A percentile compares a stretch with the other conserved stretches of the same genome.
Evolutionary conservation across 2,329 filamentous ascomycete genomes (phyloP).

Genomic region (Botrytis elliptica): DNA sequence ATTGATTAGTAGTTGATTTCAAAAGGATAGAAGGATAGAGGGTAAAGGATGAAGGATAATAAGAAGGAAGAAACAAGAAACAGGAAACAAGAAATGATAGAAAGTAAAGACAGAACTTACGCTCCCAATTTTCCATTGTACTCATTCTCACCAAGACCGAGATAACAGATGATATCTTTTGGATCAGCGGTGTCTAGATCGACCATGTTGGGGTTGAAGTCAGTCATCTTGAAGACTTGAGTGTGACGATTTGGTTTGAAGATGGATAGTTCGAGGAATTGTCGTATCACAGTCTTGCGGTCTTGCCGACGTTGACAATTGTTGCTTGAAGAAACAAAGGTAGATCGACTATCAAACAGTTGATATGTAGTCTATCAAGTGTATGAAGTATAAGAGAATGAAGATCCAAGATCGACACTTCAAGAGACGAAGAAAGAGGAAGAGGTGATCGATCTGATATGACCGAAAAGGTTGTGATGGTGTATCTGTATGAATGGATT

Average conservation of each 20-base stretch:
- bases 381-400: background rate
- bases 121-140: conserved; percentile 60
- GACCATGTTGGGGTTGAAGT: conserved; percentile 39
- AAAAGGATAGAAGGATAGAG: background rate
- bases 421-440: background rate
- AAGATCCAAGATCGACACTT: background rate
- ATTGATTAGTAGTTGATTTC: background rate
- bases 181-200: conserved; percentile 46
- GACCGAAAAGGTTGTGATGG: background rate
- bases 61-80: background rate
- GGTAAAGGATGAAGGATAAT: background rate
- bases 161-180: conserved; percentile 50
- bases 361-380: background rate
- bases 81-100: background rate
- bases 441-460: background rate
- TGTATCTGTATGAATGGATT: background rate
- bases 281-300: background rate
- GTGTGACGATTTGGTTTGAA: background rate
- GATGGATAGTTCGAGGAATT: background rate
- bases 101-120: conserved; percentile 2
- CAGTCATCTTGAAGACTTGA: conserved; percentile 1
- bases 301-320: background rate
- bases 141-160: conserved; percentile 48
- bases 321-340: background rate
- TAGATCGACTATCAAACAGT: background rate